Percentiles rank a stretch among this genome's conserved stretches.
Conservation (phyloP, 345 rosid genomes). For the Pistacia integerrima region DNA sequence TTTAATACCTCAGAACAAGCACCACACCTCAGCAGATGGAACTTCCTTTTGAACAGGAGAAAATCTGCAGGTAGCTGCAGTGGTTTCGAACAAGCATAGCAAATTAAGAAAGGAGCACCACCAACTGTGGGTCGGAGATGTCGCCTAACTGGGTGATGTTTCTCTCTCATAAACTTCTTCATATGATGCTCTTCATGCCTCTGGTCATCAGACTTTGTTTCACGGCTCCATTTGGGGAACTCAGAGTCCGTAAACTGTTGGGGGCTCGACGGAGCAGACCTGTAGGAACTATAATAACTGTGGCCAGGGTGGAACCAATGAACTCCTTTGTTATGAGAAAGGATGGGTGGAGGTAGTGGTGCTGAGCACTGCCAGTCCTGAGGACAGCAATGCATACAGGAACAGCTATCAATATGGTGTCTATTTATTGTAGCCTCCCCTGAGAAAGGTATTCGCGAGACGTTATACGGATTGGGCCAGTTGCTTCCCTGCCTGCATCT, state of each 20-base stretch:
- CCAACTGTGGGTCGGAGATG: slow-evolving; percentile 76
- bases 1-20: slow-evolving; percentile 62
- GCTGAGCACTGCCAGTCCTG: slow-evolving; percentile 38
- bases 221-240: slow-evolving; percentile 35
- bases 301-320: slow-evolving; percentile 32
- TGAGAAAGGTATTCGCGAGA: slow-evolving; percentile 41
- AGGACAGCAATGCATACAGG: slow-evolving; percentile 35
- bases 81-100: slow-evolving; percentile 54
- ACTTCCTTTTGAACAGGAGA: slow-evolving; percentile 58
- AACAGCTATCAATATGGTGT: slow-evolving; percentile 30
- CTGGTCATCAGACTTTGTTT: slow-evolving; percentile 51
- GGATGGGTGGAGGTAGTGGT: slow-evolving; percentile 35
- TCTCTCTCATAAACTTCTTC: slow-evolving; percentile 46
- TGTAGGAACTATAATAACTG: slow-evolving; percentile 35
- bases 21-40: slow-evolving; percentile 75
- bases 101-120: slow-evolving; percentile 76
- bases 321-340: slow-evolving; percentile 27
- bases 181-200: slow-evolving; percentile 41
- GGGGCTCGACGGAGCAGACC: slow-evolving; percentile 64
- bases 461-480: slow-evolving; percentile 35
- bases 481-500: slow-evolving; percentile 30
- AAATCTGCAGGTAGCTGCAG: slow-evolving; percentile 84
- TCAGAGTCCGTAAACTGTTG: slow-evolving; percentile 50
- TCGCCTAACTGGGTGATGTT: slow-evolving; percentile 51
- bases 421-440: slow-evolving; percentile 43